Conservation (phyloP, 1,284 basidiomycete species). For the Ganoderma boninense region DNA sequence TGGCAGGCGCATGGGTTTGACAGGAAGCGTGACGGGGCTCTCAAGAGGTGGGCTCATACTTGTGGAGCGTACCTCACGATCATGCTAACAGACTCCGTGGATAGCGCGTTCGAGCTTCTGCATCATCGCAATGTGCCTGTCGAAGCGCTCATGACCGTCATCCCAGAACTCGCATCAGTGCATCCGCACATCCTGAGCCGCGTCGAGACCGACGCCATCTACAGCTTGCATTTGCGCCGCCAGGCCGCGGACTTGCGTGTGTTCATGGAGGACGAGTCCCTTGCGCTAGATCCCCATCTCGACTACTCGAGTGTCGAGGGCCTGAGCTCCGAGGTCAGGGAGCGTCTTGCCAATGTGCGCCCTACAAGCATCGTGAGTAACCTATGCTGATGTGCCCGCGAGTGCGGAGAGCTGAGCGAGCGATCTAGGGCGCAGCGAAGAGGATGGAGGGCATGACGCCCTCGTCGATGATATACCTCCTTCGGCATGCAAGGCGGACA, state of each 20-base stretch:
- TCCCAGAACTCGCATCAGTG: slow-evolving; percentile 65
- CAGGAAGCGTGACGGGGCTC: slow-evolving; percentile 66
- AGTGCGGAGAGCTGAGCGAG: slow-evolving; percentile 7
- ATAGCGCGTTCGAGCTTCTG: slow-evolving; percentile 80
- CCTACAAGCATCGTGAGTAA: slow-evolving; percentile 76
- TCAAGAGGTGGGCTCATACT: slow-evolving; percentile 56
- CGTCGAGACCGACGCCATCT: slow-evolving; percentile 75
- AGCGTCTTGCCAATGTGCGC: slow-evolving; percentile 65
- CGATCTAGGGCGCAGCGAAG: slow-evolving; percentile 77
- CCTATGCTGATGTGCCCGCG: slow-evolving; percentile 1
- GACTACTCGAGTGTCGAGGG: slow-evolving; percentile 75
- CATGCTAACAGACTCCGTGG: not conserved
- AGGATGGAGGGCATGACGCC: slow-evolving; percentile 91
- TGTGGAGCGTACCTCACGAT: not conserved
- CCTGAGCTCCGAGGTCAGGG: slow-evolving; percentile 79
- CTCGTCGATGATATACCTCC: slow-evolving; percentile 66
- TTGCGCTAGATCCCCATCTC: slow-evolving; percentile 72
- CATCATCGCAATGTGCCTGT: slow-evolving; percentile 68
- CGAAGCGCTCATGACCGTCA: slow-evolving; percentile 50
- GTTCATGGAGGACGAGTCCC: slow-evolving; percentile 81
- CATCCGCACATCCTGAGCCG: slow-evolving; percentile 64
- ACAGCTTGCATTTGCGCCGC: slow-evolving; percentile 67
- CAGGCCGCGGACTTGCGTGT: slow-evolving; percentile 81
- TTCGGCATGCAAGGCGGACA: slow-evolving; percentile 63
- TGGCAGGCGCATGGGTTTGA: slow-evolving; percentile 68